Evolutionary conservation across 2,329 filamentous ascomycete species (phyloP), one percentile per base, ranked within the genome.

Genomic region (Aspergillus pseudoglaucus): DNA sequence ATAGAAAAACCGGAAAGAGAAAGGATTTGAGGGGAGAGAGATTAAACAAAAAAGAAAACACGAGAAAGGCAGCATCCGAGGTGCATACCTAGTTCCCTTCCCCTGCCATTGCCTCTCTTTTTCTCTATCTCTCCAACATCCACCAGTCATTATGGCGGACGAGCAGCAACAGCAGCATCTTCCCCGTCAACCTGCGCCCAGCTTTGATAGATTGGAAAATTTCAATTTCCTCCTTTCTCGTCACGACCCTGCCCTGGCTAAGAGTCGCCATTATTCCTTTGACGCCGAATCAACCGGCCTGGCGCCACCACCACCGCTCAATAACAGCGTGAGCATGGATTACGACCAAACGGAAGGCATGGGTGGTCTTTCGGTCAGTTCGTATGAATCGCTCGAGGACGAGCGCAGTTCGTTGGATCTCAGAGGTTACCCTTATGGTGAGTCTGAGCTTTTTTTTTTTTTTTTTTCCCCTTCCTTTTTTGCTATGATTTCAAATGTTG

Each of bases 341-440:
- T 69, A 68, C 47, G 67, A 70, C 44, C 67, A 67, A 46, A 69
- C 67, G 2, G 67, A 70, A 47, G 67, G 67, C 44, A 61, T 69
- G 59, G 67, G 67, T 27, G 67, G 67, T 18, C 50, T 70, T 9
- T 70, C 67, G 25, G 67, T 70, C 56, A 69, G 66, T 52, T 70
- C 67, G 30, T 70, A 70, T 52, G 67, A 70, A 43, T 69, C 66
- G 49, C 62, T 70, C 49, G 67, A 70, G 15, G 67, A 69, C 51
- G 67, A 70, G 38, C 65, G 64, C 49, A 62, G 53, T 44, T 62
- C 65, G 18, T 58, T 69, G 47, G 67, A 70, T 59, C 55, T 69
- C 38, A 55, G 66, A 53, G 62, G 60, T 23, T 69, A 69, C 54
- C 62, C 64, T 30, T 69, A 68, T 56, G 63, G 67, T 70, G 64